Percentiles rank a stretch among this genome's conserved stretches.
These are phyloP conservation scores for Ormosia emarginata DNA, from an alignment of 306 rosid genomes.

Conservation along the genomic window DNA sequence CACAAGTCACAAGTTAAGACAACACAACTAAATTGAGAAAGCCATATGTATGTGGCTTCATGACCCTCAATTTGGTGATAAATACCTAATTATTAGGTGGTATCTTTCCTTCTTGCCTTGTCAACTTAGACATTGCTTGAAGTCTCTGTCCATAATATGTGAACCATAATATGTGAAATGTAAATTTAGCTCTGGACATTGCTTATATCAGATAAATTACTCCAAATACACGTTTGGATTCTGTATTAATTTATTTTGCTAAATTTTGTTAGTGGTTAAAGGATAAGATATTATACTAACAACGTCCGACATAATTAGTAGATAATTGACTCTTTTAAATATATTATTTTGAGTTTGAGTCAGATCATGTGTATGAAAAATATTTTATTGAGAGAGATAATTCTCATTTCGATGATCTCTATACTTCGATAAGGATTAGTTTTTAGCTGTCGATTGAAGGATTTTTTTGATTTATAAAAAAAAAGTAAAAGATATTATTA, in stretches of 20 bases:
- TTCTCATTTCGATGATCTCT: no score
- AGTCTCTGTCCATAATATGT: background rate
- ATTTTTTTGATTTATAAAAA: no score
- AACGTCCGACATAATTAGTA: no score
- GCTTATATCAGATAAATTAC: background rate
- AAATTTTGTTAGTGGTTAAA: background rate
- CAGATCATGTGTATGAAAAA: no score
- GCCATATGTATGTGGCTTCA: background rate
- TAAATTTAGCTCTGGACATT: background rate
- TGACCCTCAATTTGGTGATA: background rate
- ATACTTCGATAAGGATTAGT: no score
- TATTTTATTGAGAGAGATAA: no score
- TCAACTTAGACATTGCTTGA: constrained; percentile 2
- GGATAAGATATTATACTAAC: background rate
- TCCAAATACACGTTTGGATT: background rate
- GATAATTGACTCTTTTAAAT: no score
- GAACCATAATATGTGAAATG: background rate
- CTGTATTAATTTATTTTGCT: background rate
- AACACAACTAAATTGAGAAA: background rate
- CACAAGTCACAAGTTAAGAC: background rate
- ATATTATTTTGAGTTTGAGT: no score
- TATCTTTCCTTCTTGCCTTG: background rate
- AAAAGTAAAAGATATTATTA: background rate
- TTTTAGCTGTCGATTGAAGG: no score
- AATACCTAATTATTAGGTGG: constrained; percentile 20